Evolutionary conservation across 352 stramenopile species (phyloP).

Genomic region (Phytophthora ohioensis): DNA sequence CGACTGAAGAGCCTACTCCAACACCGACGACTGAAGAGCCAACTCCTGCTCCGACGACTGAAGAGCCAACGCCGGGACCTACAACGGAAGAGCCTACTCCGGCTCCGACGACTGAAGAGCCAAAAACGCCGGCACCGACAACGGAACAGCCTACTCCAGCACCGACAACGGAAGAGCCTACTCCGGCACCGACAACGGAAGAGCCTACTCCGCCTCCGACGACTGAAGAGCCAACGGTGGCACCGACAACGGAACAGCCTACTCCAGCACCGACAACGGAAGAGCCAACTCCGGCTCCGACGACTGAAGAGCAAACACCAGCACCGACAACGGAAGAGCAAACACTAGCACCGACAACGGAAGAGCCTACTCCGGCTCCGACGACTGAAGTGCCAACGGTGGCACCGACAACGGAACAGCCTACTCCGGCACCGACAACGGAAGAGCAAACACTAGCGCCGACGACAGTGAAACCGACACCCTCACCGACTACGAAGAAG

Average conservation of each 20-base stretch:
- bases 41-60: neutral
- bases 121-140: neutral
- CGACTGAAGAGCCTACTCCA: neutral
- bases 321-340: neutral
- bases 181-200: neutral
- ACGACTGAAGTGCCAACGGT: neutral
- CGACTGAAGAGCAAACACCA: neutral
- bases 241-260: neutral
- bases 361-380: neutral
- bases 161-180: neutral
- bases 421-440: neutral
- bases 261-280: neutral
- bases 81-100: neutral
- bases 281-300: neutral
- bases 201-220: neutral
- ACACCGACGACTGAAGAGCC: neutral
- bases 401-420: neutral
- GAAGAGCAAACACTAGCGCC: constrained; percentile 2
- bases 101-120: neutral
- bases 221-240: neutral
- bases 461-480: constrained; percentile 5
- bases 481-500: neutral
- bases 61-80: neutral
- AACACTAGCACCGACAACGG: neutral
- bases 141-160: neutral